These are phyloP conservation scores for Begonia fuchsioides DNA, from an alignment of 306 rosid genomes.

Conservation along the genomic window DNA sequence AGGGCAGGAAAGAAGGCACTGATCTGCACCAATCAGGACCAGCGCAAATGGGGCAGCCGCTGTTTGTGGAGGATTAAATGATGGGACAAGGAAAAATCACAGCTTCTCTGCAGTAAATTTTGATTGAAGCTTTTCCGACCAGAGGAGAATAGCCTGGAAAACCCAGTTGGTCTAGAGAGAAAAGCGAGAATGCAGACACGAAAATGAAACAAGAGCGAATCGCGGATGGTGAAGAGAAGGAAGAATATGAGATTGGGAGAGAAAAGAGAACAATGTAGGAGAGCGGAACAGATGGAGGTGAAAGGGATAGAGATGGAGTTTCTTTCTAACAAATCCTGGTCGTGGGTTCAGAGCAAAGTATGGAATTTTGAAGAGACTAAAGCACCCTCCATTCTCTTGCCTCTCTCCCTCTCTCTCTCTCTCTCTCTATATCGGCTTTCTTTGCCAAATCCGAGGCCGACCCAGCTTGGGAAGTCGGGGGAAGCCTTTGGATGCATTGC, in stretches of 20 bases:
- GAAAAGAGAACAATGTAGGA: conserved; percentile 14
- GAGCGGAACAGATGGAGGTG: conserved; percentile 2
- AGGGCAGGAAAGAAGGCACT: background rate
- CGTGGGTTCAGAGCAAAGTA: conserved; percentile 47
- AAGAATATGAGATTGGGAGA: conserved; percentile 1
- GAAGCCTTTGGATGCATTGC: conserved; percentile 29
- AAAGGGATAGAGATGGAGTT: conserved; percentile 15
- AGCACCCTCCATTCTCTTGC: conserved; percentile 20
- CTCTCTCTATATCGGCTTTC: conserved; percentile 23
- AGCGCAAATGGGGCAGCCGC: conserved; percentile 19
- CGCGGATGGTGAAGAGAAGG: too few relatives aligned
- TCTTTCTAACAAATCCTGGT: conserved; percentile 37
- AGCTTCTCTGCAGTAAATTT: too few relatives aligned
- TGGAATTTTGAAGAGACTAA: conserved; percentile 59
- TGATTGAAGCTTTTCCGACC: too few relatives aligned
- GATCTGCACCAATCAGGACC: conserved; percentile 7
- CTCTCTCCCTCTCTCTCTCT: conserved; percentile 10
- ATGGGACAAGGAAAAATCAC: too few relatives aligned
- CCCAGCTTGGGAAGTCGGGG: conserved; percentile 44
- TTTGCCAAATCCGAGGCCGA: conserved; percentile 64
- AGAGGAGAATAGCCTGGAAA: too few relatives aligned
- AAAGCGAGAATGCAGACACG: too few relatives aligned
- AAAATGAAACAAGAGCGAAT: too few relatives aligned
- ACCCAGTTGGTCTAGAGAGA: too few relatives aligned
- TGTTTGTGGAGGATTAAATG: conserved; percentile 10